Conservation (phyloP, 768 basidiomycete genomes). For the Daedalea quercina region DNA sequence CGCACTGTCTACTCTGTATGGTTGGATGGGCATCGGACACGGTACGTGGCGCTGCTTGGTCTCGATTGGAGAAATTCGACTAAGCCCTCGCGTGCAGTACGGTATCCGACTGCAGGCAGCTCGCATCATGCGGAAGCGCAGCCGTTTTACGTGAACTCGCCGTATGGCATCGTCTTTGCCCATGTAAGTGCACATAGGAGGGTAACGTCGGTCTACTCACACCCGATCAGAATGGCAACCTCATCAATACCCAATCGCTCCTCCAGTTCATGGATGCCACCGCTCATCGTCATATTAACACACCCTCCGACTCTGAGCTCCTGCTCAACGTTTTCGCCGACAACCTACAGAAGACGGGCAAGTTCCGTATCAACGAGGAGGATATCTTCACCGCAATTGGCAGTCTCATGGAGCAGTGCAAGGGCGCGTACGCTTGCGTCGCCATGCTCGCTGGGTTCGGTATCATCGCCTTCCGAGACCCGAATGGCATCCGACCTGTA, state of each 20-base stretch:
- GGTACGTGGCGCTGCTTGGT: constrained; percentile 40
- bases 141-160: constrained; percentile 99
- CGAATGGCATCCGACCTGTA: constrained; percentile 92
- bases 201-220: constrained; percentile 1
- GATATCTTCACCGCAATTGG: constrained; percentile 95
- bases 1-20: constrained; percentile 70
- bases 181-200: constrained; percentile 55
- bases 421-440: constrained; percentile 93
- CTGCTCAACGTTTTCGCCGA: constrained; percentile 97
- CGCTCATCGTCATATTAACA: constrained; percentile 98
- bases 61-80: background rate
- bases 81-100: constrained; percentile 43
- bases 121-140: constrained; percentile 97
- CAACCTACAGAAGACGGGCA: constrained; percentile 96
- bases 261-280: constrained; percentile 92
- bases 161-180: constrained; percentile 96
- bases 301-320: constrained; percentile 95
- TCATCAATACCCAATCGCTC: constrained; percentile 87
- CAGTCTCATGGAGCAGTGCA: constrained; percentile 81
- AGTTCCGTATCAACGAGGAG: constrained; percentile 98
- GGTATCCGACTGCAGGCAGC: constrained; percentile 97
- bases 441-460: constrained; percentile 99
- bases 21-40: constrained; percentile 97
- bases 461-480: constrained; percentile 95
- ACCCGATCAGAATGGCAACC: constrained; percentile 81